phyloP scores from a whole-genome alignment of 345 rosid species.

The Brassica rapa region DNA sequence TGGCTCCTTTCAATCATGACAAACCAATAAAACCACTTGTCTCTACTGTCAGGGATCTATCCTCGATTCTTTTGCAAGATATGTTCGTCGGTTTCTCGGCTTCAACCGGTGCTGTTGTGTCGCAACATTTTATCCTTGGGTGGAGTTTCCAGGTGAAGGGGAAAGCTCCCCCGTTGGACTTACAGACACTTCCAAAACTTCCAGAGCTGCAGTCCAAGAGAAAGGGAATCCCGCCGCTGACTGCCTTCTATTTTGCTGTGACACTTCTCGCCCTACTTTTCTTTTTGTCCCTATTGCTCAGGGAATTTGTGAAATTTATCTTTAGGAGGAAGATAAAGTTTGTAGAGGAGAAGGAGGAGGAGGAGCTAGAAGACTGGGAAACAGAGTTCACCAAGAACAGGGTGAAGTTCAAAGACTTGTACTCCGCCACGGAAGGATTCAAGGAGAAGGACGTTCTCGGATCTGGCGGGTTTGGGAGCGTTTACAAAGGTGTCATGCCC shows the following conservation, averaged over 20 bases:
- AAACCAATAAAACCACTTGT: not conserved
- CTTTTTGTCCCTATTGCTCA: no score
- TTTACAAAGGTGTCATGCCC: not conserved
- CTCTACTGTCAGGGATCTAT: not conserved
- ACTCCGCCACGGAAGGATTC: constrained; percentile 52
- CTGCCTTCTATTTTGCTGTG: no score
- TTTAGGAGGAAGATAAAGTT: no score
- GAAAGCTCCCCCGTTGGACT: not conserved
- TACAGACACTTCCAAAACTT: not conserved
- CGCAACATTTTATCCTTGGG: constrained; percentile 3
- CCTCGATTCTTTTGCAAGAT: constrained; percentile 28
- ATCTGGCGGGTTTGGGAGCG: not conserved
- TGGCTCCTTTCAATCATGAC: not conserved
- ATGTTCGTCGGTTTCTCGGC: constrained; percentile 10
- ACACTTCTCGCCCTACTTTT: no score
- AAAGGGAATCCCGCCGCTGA: no score
- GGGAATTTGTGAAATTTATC: no score
- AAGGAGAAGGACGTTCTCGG: constrained; percentile 46
- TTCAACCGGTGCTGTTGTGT: not conserved
- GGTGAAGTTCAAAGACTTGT: constrained; percentile 62
- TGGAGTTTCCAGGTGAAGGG: not conserved
- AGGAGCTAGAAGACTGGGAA: constrained; percentile 68
- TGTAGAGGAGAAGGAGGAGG: not conserved
- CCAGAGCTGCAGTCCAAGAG: no score
- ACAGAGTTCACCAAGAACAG: constrained; percentile 72